A percentile compares a stretch with the other conserved stretches of the same genome.
Conservation (phyloP, 805 yeast species). For the Citeromyces matritensis region DNA sequence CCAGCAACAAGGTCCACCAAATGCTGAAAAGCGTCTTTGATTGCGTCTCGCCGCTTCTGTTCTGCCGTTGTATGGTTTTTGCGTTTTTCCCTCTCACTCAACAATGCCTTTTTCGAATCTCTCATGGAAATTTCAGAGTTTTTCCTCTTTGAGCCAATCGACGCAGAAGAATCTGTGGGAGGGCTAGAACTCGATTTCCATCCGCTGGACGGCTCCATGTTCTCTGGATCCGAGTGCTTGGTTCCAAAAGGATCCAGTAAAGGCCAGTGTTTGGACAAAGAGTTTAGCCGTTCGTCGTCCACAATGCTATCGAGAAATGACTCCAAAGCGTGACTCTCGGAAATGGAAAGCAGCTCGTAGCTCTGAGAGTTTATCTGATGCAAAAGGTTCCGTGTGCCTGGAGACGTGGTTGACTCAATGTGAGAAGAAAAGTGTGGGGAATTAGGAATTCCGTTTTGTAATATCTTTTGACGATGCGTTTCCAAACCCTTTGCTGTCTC, state of each 20-base stretch:
- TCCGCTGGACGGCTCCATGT: not conserved
- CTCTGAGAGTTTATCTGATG: constrained; percentile 13
- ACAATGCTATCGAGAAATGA: constrained; percentile 19
- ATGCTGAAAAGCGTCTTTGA: constrained; percentile 19
- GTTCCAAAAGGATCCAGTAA: constrained; percentile 13
- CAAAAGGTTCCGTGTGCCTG: constrained; percentile 14
- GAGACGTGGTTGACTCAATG: constrained; percentile 6
- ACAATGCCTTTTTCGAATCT: constrained; percentile 2
- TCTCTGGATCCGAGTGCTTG: not conserved
- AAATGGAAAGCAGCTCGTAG: constrained; percentile 14
- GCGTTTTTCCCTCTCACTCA: constrained; percentile 17
- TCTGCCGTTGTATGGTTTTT: constrained; percentile 20
- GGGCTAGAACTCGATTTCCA: not conserved
- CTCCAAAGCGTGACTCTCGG: constrained; percentile 18
- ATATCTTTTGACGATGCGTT: no score
- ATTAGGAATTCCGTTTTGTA: no score
- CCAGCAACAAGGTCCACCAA: constrained; percentile 11
- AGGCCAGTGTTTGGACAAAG: constrained; percentile 15
- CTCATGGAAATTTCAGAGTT: not conserved
- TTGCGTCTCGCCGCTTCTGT: constrained; percentile 19
- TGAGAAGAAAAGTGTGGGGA: no score
- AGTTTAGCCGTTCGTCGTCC: constrained; percentile 12
- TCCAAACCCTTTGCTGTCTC: no score
- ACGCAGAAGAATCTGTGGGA: not conserved
- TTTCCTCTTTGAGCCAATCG: not conserved